Evolutionary conservation across 257 asterid genomes (phyloP).

Genomic region (Ilex asprella): DNA sequence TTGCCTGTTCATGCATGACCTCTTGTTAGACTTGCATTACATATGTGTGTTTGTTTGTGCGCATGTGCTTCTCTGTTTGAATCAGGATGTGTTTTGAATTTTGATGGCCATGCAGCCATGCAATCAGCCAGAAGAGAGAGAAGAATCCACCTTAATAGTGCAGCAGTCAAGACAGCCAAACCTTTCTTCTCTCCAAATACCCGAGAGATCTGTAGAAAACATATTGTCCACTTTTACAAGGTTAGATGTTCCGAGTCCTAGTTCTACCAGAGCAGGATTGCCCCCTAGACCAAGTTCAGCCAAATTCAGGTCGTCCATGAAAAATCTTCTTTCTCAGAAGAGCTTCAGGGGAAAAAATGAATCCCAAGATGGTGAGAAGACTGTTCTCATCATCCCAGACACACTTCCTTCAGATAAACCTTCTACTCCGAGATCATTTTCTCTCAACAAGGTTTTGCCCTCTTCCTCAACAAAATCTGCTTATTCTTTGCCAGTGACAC

Average conservation of each 20-base stretch:
- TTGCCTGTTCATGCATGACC: too few relatives aligned
- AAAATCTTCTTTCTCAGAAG: constrained; percentile 74
- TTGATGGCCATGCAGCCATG: not conserved
- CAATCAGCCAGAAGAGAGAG: constrained; percentile 50
- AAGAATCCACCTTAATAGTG: constrained; percentile 58
- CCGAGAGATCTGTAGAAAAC: constrained; percentile 56
- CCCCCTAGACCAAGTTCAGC: constrained; percentile 92
- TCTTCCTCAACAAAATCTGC: constrained; percentile 57
- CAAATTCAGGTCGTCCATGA: constrained; percentile 65
- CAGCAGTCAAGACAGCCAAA: constrained; percentile 56
- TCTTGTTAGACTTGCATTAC: too few relatives aligned
- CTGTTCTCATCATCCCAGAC: constrained; percentile 70
- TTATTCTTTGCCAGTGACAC: constrained; percentile 77
- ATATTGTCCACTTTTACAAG: constrained; percentile 49
- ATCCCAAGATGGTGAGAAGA: constrained; percentile 61
- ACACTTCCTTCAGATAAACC: constrained; percentile 66
- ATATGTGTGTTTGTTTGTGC: too few relatives aligned
- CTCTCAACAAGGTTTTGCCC: constrained; percentile 68
- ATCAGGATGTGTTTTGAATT: too few relatives aligned
- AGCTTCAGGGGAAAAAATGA: constrained; percentile 53
- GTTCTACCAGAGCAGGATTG: constrained; percentile 60
- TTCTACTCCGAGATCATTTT: constrained; percentile 89
- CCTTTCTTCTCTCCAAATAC: constrained; percentile 71
- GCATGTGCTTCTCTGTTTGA: too few relatives aligned
- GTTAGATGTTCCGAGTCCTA: constrained; percentile 63